Conservation (phyloP, 202 grass and related monocot species). For the Dendrocalamus latiflorus region DNA sequence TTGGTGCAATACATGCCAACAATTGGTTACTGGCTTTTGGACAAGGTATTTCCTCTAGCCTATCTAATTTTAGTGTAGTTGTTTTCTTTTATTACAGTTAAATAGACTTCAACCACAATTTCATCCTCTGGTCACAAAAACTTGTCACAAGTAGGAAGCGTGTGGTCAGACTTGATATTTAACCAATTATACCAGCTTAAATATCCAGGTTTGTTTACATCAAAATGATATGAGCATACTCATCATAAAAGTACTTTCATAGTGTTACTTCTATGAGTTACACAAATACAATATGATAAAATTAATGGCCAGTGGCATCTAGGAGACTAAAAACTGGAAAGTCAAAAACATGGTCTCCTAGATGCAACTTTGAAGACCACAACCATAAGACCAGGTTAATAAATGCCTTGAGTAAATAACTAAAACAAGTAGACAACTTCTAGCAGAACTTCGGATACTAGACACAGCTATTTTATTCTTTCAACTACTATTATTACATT, state of each 20-base stretch:
- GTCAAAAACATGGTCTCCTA: background rate
- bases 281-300: background rate
- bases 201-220: background rate
- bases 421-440: background rate
- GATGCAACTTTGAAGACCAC: background rate
- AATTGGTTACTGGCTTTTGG: conserved; percentile 87
- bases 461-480: background rate
- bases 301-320: background rate
- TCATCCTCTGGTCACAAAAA: background rate
- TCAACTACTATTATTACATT: background rate
- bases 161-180: background rate
- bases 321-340: background rate
- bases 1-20: conserved; percentile 87
- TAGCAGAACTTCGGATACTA: background rate
- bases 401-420: background rate
- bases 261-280: background rate
- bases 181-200: background rate
- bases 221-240: background rate
- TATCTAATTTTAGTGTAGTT: background rate
- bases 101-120: background rate
- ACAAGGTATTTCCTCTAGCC: conserved; percentile 58
- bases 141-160: background rate
- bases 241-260: background rate
- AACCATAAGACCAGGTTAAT: background rate
- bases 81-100: background rate